Percentiles rank a stretch among this genome's conserved stretches.
Evolutionary conservation across 2,329 filamentous ascomycete species (phyloP).

Genomic region (Ilyonectria sp.): DNA sequence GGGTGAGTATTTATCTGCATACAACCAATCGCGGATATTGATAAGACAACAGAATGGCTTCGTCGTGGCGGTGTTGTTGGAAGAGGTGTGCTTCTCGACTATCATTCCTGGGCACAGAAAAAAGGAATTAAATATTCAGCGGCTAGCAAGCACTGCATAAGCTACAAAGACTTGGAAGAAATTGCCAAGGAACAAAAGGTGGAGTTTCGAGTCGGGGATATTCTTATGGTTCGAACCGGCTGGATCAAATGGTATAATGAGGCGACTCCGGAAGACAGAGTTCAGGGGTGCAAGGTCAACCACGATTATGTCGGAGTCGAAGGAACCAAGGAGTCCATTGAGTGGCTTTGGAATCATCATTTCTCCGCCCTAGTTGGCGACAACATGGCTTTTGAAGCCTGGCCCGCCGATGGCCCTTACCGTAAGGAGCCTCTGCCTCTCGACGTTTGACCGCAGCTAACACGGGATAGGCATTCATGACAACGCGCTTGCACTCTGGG

Average conservation of each 20-base stretch:
- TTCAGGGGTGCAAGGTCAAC: constrained; percentile 6
- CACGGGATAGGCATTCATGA: constrained; percentile 15
- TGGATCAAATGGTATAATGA: constrained; percentile 26
- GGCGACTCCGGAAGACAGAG: constrained; percentile 7
- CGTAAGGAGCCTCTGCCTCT: not conserved
- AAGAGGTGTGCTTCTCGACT: constrained; percentile 68
- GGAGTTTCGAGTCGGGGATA: constrained; percentile 6
- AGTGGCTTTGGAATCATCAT: constrained; percentile 26
- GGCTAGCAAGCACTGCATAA: constrained; percentile 13
- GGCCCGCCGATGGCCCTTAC: constrained; percentile 11
- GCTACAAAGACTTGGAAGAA: constrained; percentile 4
- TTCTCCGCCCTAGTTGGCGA: constrained; percentile 22
- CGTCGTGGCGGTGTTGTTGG: constrained; percentile 66
- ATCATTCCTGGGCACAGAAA: not conserved
- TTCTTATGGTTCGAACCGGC: constrained; percentile 17
- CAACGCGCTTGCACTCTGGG: constrained; percentile 13
- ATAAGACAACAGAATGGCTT: constrained; percentile 57
- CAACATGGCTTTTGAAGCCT: constrained; percentile 23
- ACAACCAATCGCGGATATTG: not conserved
- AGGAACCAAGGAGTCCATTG: constrained; percentile 8
- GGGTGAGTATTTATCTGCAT: not conserved
- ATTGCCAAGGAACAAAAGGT: constrained; percentile 7
- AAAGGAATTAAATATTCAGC: constrained; percentile 1
- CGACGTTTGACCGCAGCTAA: not conserved
- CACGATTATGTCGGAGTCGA: constrained; percentile 21